These are phyloP conservation scores for Purshia tridentata DNA, from an alignment of 306 rosid species.

Conservation along the genomic window DNA sequence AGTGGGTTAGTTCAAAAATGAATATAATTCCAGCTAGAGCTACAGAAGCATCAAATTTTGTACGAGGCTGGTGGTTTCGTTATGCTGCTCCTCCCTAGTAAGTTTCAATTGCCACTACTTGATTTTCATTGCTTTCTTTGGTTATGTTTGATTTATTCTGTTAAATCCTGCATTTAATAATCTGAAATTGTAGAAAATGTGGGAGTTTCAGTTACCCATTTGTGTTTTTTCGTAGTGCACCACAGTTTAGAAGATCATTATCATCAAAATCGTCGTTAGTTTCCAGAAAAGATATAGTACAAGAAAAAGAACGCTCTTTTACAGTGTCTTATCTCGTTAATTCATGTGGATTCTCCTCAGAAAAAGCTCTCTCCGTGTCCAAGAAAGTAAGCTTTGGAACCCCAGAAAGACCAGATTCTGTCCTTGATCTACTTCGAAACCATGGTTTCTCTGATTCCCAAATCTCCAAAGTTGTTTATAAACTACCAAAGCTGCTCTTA, in stretches of 20 bases:
- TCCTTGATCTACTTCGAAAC: neutral
- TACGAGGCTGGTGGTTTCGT: neutral
- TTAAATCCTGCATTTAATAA: neutral
- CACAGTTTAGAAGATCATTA: neutral
- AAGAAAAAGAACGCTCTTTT: neutral
- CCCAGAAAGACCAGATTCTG: neutral
- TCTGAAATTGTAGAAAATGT: neutral
- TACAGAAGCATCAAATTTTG: neutral
- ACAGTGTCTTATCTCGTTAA: constrained; percentile 14
- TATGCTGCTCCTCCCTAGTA: constrained; percentile 1
- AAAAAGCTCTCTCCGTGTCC: constrained; percentile 8
- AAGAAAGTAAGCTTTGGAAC: constrained; percentile 5
- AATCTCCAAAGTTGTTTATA: neutral
- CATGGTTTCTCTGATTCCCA: constrained; percentile 18
- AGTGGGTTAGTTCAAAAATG: neutral
- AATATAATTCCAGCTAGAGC: neutral
- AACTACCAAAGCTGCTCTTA: constrained; percentile 6
- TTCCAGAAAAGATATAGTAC: neutral
- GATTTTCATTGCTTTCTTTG: neutral
- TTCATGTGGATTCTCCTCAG: constrained; percentile 13
- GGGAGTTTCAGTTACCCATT: neutral
- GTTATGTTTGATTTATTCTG: neutral
- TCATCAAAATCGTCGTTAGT: neutral
- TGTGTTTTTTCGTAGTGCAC: neutral
- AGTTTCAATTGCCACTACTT: neutral